Evolutionary conservation across 192 early-diverging fungal genomes (phyloP), one percentile per base, ranked within the genome.

Genomic region (Physocladia obscura): DNA sequence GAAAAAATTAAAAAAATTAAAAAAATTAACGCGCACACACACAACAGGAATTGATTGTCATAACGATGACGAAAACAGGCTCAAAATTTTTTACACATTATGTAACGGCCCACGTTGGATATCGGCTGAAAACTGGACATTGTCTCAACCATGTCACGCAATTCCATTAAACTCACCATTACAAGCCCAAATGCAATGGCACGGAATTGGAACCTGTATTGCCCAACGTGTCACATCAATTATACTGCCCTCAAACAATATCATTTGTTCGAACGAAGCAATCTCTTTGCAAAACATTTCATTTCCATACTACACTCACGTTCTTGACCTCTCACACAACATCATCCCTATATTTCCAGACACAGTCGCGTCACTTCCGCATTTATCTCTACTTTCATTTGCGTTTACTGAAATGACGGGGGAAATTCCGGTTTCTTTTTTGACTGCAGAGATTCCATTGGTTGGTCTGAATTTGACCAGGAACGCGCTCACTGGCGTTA

Each of bases 31-130:
- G n/a, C n/a, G n/a, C n/a, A n/a, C n/a, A n/a, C n/a, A n/a, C n/a
- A n/a, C n/a, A n/a, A 47, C 44, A 64, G 62, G 62, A 2, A 49
- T 24, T n/a, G 62, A n/a, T 5, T 64, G 62, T 32, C 62, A 64
- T 34, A 64, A 64, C n/a, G 31, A 51, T 26, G 62, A 64, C n/a
- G 22, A 64, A 38, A 34, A 21, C 48, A 1, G 27, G 3, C 32
- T 64, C 0, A 22, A 21, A 35, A 31, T 6, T 2, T 51, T 64
- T 51, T 64, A 50, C 36, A 51, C 62, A 5, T 0, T 35, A 11
- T 64, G 62, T 24, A 19, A 64, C 21, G 62, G 62, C 31, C n/a
- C 3, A n/a, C 21, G 4, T 31, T 64, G 62, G 62, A 21, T 50
- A 22, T 5, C 32, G 4, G 8, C 44, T 32, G 13, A 24, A 19